Percentiles rank a stretch among this genome's conserved stretches.
Evolutionary conservation across 495 filamentous ascomycete species (phyloP).

Genomic region (Cudoniella acicularis): DNA sequence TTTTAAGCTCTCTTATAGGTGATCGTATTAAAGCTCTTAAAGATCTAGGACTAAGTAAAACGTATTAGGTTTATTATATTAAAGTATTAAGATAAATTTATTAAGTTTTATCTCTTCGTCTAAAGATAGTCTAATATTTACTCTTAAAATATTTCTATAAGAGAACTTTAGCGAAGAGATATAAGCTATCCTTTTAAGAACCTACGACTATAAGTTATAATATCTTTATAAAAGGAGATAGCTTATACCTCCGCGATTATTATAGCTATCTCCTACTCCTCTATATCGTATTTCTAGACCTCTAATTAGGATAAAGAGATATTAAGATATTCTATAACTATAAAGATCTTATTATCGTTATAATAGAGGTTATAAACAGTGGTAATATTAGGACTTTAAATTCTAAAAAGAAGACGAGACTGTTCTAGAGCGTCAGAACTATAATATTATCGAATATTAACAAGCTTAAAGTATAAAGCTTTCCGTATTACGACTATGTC

Average conservation of each 20-base stretch:
- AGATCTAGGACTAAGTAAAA: slow-evolving; percentile 2
- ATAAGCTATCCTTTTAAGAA: not conserved
- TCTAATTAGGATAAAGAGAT: not conserved
- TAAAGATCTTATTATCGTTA: not conserved
- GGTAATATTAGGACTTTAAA: not conserved
- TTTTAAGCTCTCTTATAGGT: slow-evolving; percentile 1
- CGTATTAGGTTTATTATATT: not conserved
- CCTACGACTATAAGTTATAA: not conserved
- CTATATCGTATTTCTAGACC: not conserved
- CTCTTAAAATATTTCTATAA: not conserved
- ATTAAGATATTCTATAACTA: not conserved
- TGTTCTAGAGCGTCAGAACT: not conserved
- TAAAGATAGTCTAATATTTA: not conserved
- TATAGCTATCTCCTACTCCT: not conserved
- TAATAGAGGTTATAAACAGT: not conserved
- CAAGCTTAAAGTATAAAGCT: not conserved
- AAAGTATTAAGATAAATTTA: not conserved
- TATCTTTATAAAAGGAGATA: not conserved
- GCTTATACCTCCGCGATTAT: not conserved
- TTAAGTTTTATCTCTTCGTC: not conserved
- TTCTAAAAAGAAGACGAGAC: not conserved
- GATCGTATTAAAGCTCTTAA: not conserved
- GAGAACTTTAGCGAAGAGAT: not conserved
- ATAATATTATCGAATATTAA: not conserved
- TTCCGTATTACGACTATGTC: not conserved